Percentiles rank a stretch among this genome's conserved stretches.
These are phyloP conservation scores for Hura crepitans DNA, from an alignment of 441 rosid species.

Conservation along the genomic window DNA sequence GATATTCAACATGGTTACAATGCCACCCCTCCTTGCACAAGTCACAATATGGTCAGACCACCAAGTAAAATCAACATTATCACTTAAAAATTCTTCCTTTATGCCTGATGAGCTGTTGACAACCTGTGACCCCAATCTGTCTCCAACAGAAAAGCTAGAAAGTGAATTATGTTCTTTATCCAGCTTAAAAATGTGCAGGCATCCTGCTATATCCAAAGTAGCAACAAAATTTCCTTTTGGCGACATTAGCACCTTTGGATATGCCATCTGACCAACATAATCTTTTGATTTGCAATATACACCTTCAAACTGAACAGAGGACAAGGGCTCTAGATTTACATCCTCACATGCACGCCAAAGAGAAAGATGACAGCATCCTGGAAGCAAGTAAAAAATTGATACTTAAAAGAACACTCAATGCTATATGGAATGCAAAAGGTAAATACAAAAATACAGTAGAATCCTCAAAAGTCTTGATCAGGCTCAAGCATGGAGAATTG, in stretches of 20 bases:
- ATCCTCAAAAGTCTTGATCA: background rate
- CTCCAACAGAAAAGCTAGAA: slow-evolving; percentile 36
- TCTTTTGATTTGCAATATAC: slow-evolving; percentile 42
- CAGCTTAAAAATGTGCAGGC: slow-evolving; percentile 57
- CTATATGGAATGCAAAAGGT: background rate
- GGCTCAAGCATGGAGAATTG: background rate
- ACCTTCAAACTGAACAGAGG: slow-evolving; percentile 64
- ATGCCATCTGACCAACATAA: slow-evolving; percentile 39
- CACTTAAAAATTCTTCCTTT: slow-evolving; percentile 38
- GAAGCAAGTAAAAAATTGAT: slow-evolving; percentile 24
- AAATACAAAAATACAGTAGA: background rate
- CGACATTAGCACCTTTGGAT: slow-evolving; percentile 77
- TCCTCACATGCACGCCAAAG: slow-evolving; percentile 56
- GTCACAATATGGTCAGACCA: slow-evolving; percentile 79
- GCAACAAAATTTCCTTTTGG: slow-evolving; percentile 62
- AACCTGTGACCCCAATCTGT: slow-evolving; percentile 31
- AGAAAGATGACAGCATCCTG: slow-evolving; percentile 68
- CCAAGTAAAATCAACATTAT: slow-evolving; percentile 78
- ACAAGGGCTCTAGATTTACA: slow-evolving; percentile 51
- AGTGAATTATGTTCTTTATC: slow-evolving; percentile 43
- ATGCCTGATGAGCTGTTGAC: slow-evolving; percentile 27
- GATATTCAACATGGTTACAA: slow-evolving; percentile 53
- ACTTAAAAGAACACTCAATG: too few species aligned
- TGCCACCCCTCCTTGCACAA: slow-evolving; percentile 54
- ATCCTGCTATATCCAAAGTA: slow-evolving; percentile 64